Evolutionary conservation across 306 rosid genomes (phyloP), one percentile per base, ranked within the genome.

Genomic region (Acacia melanoxylon): DNA sequence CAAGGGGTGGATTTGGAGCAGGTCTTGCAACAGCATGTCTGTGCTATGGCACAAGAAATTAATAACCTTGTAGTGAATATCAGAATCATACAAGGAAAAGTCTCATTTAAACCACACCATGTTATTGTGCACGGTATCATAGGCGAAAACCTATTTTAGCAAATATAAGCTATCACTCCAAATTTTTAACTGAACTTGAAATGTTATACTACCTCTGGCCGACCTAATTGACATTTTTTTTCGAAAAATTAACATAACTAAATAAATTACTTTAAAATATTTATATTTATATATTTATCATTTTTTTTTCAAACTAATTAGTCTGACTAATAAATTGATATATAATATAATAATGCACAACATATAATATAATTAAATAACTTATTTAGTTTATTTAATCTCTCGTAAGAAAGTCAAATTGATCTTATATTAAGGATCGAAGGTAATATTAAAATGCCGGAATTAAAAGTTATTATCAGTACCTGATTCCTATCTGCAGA

Each of bases 11-110:
- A 65, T 88, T 86, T 84, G 99, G 99, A 87, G 97, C 99, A 49
- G 99, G 99, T 91, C 98, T 90, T 84, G 98, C 99, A 82, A 96
- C 97, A 75, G 99, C 90, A 91, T 96, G 99, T 86, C 99, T 95
- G 96, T 80, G 92, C 95, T 91, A 93, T 89, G 92, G 92, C 91
- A 86, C 91, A 84, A 83, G 68, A 84, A 86, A 91, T 86, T 88
- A 88, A 85, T 85, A 82, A 83, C 81, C 87, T 13, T 77, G 83
- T 80, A 74, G 69, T 83, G 84, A 91, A 86, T 85, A 85, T 73
- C 76, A 76, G 74, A 84, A 84, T 81, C 80, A 85, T 5, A 51
- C 22, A 82, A 82, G 56, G 44, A 40, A 37, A 52, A 33, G 37
- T n/a, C 25, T n/a, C 42, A 40, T 52, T 46, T n/a, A 35, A 58